Conservation (phyloP, 192 early-diverging fungal genomes). For the Podila verticillata region DNA sequence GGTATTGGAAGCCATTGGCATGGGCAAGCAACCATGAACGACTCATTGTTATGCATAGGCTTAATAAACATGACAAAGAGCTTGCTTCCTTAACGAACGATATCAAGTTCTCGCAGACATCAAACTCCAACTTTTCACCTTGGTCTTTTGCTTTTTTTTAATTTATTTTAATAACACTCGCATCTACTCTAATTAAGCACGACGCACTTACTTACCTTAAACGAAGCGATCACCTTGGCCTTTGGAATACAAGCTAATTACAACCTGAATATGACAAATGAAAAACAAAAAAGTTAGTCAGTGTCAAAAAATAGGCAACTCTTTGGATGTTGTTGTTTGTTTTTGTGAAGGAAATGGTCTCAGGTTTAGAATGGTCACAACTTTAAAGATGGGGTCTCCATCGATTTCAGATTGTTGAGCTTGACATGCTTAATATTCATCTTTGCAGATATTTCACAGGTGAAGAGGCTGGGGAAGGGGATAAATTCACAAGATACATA, state of each 20-base stretch:
- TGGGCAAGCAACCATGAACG: slow-evolving; percentile 13
- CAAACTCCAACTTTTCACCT: no score
- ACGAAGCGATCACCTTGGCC: no score
- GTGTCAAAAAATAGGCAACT: neutral
- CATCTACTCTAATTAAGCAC: no score
- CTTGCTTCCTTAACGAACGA: no score
- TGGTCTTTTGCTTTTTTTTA: no score
- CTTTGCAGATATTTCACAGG: slow-evolving; percentile 11
- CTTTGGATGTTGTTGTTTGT: no score
- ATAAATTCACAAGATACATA: neutral
- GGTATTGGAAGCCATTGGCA: slow-evolving; percentile 44
- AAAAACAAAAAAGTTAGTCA: neutral
- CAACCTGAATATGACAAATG: neutral
- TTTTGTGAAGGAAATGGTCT: slow-evolving; percentile 7
- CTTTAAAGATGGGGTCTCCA: slow-evolving; percentile 53
- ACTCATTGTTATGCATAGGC: no score
- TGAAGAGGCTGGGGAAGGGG: neutral
- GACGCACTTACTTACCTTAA: no score
- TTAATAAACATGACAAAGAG: no score
- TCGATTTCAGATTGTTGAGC: slow-evolving; percentile 56
- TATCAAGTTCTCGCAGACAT: no score
- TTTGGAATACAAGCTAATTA: no score
- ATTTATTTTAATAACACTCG: no score
- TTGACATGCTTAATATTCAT: slow-evolving; percentile 55
- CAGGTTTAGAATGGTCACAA: slow-evolving; percentile 56